Evolutionary conservation across 768 basidiomycete species (phyloP).

Genomic region (Hygrocybe coccinea): DNA sequence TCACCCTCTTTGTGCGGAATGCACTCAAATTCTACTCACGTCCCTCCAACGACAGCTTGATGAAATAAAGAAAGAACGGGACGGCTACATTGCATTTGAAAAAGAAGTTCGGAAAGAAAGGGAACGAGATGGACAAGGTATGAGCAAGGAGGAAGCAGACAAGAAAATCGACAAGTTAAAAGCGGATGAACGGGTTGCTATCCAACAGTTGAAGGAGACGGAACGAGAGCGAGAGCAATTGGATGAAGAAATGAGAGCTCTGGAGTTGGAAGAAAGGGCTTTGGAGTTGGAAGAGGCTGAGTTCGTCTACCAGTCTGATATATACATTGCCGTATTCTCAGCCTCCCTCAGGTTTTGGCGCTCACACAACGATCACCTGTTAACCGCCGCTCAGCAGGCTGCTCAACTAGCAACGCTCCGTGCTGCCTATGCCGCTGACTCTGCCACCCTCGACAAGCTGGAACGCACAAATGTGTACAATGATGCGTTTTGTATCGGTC

Average conservation of each 20-base stretch:
- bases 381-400: conserved; percentile 59
- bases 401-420: conserved; percentile 67
- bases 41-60: conserved; percentile 78
- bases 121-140: conserved; percentile 61
- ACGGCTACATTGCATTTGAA: conserved; percentile 91
- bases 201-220: conserved; percentile 69
- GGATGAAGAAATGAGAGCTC: conserved; percentile 60
- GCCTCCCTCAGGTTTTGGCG: conserved; percentile 67
- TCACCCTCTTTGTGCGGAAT: conserved; percentile 93
- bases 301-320: conserved; percentile 44
- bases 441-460: conserved; percentile 73
- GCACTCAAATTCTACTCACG: conserved; percentile 75
- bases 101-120: conserved; percentile 78
- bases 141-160: conserved; percentile 61
- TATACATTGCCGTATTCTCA: conserved; percentile 8
- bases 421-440: conserved; percentile 74
- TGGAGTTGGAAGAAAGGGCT: conserved; percentile 73
- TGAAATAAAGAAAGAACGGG: conserved; percentile 85
- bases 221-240: conserved; percentile 75
- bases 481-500: conserved; percentile 92
- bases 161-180: conserved; percentile 70
- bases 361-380: conserved; percentile 65
- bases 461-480: conserved; percentile 93
- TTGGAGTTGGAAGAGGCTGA: conserved; percentile 82
- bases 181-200: conserved; percentile 59